Base-by-base conservation (phyloP, 1,284 basidiomycete species). In the Puccinia triticina region DNA sequence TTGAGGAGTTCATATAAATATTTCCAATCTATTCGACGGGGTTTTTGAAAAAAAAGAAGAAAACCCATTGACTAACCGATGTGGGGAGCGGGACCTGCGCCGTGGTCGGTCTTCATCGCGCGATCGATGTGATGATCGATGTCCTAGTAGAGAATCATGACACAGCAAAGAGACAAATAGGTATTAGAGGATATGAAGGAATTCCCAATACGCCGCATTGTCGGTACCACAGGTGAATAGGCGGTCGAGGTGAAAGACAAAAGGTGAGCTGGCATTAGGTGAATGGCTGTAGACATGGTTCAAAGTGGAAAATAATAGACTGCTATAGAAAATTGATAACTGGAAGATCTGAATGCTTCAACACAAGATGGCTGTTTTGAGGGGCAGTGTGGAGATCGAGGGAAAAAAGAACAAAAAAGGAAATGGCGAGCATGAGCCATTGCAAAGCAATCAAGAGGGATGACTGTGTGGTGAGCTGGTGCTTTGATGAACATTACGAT, bases 111-210 rank as follows among this genome's bases (percentile, higher is more conserved):
- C 77, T 11, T 80, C 77, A 37, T 78, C 76, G 12, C 61, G 64
- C 43, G 76, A 78, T 16, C 77, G 77, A 61, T 80, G 77, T n/a
- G 77, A 80, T 75, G 72, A 75, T 55, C 77, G 77, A 80, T 80
- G 77, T 71, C 77, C 77, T 80, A 59, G 66, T 11, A 40, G 34
- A 37, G 23, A 26, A 75, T 11, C n/a, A n/a, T 23, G 53, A 50
- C 34, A 53, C 12, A 57, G 53, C 18, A 48, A 77, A 77, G 48
- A 64, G 37, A 40, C 46, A 48, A 5, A 75, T 3, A 59, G 32
- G 53, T 18, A 50, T 77, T 48, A 77, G 75, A 77, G 40, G 37
- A 64, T 32, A 50, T 57, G 11, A 55, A n/a, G n/a, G 50, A 23
- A 26, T 43, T 43, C 40, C 40, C 72, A 34, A 40, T 57, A 55